Percentiles rank a stretch among this genome's conserved stretches.
Evolutionary conservation across 2,329 filamentous ascomycete species (phyloP).

Genomic region (Pestalotiopsis sp.): DNA sequence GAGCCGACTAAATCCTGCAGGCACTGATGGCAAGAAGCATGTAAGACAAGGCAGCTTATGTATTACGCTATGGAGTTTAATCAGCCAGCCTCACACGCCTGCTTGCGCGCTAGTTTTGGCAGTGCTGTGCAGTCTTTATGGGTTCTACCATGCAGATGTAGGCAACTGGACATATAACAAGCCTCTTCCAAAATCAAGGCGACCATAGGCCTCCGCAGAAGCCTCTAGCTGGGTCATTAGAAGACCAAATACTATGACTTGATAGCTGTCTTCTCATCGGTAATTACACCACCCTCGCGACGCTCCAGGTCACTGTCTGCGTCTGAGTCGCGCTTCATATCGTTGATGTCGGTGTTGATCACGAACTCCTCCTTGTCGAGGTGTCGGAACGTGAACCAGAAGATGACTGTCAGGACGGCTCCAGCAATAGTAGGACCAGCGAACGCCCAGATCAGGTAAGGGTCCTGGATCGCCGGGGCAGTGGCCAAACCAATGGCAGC

Average conservation of each 20-base stretch:
- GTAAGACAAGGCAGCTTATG: neutral
- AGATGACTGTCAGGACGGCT: conserved; percentile 27
- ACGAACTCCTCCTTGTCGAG: conserved; percentile 33
- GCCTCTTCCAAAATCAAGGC: neutral
- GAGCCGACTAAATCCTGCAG: neutral
- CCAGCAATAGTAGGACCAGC: conserved; percentile 32
- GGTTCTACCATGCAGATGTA: neutral
- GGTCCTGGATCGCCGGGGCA: conserved; percentile 47
- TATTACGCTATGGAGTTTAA: neutral
- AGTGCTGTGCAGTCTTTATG: neutral
- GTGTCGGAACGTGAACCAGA: conserved; percentile 31
- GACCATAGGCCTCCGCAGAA: too few relatives aligned
- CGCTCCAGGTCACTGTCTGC: conserved; percentile 28
- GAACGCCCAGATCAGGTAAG: conserved; percentile 47
- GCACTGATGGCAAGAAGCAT: neutral
- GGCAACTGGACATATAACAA: too few relatives aligned
- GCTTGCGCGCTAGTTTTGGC: neutral
- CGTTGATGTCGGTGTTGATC: conserved; percentile 29
- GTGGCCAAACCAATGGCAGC: conserved; percentile 65
- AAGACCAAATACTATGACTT: neutral
- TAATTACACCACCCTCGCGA: neutral
- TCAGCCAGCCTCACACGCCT: neutral
- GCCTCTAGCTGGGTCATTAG: too few relatives aligned
- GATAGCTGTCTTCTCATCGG: conserved; percentile 13
- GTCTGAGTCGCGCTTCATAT: conserved; percentile 32